phyloP scores from a whole-genome alignment of 2,329 filamentous ascomycete genomes.

The Sporothrix curviconia region DNA sequence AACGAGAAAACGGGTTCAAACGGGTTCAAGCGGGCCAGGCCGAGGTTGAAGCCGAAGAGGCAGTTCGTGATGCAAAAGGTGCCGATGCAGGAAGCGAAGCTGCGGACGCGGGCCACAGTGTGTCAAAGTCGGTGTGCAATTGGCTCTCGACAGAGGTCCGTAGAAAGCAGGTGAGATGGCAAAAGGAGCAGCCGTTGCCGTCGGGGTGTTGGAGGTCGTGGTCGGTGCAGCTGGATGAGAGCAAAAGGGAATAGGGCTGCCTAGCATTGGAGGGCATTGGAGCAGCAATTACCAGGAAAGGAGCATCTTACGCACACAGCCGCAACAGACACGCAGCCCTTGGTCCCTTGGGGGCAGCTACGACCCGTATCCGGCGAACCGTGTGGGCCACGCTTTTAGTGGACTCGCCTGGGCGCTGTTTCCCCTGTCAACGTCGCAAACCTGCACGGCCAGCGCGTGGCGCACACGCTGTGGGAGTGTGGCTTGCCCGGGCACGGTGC shows the following conservation, averaged over 20 bases:
- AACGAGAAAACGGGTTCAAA: no score
- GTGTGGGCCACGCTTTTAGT: neutral
- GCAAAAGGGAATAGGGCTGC: constrained; percentile 15
- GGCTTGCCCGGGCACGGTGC: neutral
- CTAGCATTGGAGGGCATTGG: neutral
- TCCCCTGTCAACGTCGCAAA: neutral
- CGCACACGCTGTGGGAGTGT: neutral
- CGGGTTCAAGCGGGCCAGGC: neutral
- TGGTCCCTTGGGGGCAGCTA: neutral
- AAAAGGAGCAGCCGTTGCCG: constrained; percentile 1
- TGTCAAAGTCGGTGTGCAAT: neutral
- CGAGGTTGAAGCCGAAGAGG: neutral
- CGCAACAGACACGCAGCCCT: neutral
- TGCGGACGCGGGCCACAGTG: neutral
- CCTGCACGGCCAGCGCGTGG: neutral
- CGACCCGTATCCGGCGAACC: constrained; percentile 11
- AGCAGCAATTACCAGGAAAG: constrained; percentile 2
- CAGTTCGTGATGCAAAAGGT: neutral
- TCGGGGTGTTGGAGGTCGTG: neutral
- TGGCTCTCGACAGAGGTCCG: neutral
- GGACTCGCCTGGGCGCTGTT: neutral
- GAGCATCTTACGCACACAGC: constrained; percentile 1
- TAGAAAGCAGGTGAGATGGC: neutral
- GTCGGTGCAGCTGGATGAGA: neutral
- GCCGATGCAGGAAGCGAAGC: neutral